Evolutionary conservation across 768 basidiomycete genomes (phyloP).

Genomic region (Panaeolus cyanescens): DNA sequence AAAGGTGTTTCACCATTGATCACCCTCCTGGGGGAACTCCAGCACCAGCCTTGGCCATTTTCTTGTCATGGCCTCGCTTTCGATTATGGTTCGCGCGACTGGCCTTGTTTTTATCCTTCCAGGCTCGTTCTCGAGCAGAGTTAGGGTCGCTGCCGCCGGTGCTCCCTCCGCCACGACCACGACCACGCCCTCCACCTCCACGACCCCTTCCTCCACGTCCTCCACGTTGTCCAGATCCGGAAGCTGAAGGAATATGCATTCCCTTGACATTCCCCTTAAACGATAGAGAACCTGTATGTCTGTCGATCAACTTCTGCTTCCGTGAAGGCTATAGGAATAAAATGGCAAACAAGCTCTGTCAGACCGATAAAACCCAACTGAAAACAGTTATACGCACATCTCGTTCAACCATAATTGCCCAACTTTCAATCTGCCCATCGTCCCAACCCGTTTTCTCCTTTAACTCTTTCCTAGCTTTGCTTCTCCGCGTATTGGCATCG

Average conservation of each 20-base stretch:
- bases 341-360: not conserved
- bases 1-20: too few species aligned
- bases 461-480: conserved; percentile 67
- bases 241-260: conserved; percentile 12
- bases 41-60: conserved; percentile 72
- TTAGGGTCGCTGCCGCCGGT: conserved; percentile 34
- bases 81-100: conserved; percentile 72
- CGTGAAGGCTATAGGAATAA: conserved; percentile 23
- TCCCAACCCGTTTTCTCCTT: conserved; percentile 72
- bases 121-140: conserved; percentile 59
- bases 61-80: conserved; percentile 87
- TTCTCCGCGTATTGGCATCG: conserved; percentile 69
- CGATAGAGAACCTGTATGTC: conserved; percentile 49
- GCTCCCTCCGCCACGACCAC: conserved; percentile 39
- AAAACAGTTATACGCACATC: conserved; percentile 56
- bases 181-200: conserved; percentile 42
- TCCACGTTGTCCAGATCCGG: conserved; percentile 12
- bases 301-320: conserved; percentile 73
- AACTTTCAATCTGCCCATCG: conserved; percentile 91
- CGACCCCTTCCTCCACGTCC: conserved; percentile 26
- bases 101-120: conserved; percentile 79
- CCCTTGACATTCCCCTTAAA: conserved; percentile 62
- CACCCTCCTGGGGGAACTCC: conserved; percentile 17
- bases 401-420: conserved; percentile 87
- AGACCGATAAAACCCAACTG: not conserved